Evolutionary conservation across 2,329 filamentous ascomycete species (phyloP), one percentile per base, ranked within the genome.

Genomic region (Orbilia quercus): DNA sequence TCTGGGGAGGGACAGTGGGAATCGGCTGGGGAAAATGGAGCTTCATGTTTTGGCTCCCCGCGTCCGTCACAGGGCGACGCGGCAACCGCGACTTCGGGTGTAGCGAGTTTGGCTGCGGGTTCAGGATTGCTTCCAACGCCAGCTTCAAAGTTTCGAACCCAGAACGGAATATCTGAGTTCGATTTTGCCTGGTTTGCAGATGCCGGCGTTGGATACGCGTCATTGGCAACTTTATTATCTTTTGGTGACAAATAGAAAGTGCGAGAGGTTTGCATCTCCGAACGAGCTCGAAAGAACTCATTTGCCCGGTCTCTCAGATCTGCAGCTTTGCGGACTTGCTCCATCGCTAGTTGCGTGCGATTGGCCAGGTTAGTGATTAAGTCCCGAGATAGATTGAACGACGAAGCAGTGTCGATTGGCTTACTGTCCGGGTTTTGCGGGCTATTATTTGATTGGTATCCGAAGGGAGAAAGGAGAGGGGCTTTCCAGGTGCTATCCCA

Each of bases 261-360:
- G 7, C 47, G 60, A 54, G 47, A 42, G 7, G 16, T 20, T 18
- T 73, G 69, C 60, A 73, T 66, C 23, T 73, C 69, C 14, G 62
- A 55, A 20, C 69, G 62, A 16, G 69, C 66, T 34, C 55, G 53
- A 7, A 65, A 31, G 28, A 73, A 73, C 34, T 65, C 60, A 18
- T 65, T 47, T 6, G 69, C 69, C 7, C 69, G 69, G n/a, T 73
- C 69, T 42, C 69, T 65, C 38, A 73, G 47, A 1, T 60, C 69
- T 55, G 66, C 69, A 16, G 69, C 69, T 57, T 62, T 73, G 38
- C 69, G 60, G 34, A 73, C 48, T 66, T 73, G 69, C 60, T 73
- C 69, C 69, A 73, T 73, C 23, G 69, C 69, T 73, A 73, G 44
- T 73, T 73, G 66, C 48, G 69, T 73, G 48, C 69, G 69, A 57